Base-by-base conservation (phyloP, 106 monocot genomes). In the Gastrodia elata region DNA sequence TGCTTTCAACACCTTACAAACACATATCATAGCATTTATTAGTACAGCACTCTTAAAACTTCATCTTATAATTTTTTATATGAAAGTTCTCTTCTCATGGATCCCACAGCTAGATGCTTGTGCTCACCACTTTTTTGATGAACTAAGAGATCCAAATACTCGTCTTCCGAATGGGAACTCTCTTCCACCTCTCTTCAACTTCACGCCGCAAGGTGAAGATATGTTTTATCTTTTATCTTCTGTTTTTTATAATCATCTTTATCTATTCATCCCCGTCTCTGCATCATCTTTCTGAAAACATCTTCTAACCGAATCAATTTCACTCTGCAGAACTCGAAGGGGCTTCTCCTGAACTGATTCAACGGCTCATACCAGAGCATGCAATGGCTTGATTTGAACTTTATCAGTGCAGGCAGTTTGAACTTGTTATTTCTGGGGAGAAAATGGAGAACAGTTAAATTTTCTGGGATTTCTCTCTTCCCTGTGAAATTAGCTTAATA, bases 101-200 rank as follows among this genome's bases (percentile, higher is more conserved):
- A 68, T 61, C 42, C 39, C 75, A 48, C 82, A 88, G 88, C 80
- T 88, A 68, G 88, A 88, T 14, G 84, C 88, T 2, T 88, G 88
- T 65, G 84, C 88, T 3, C 88, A 88, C 75, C 84, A 84, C 6
- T 88, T 88, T 68, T 88, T 88, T 52, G 80, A 88, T 56, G 82
- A 74, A 16, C 79, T 88, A 48, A 79, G 88, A 64, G 75, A 84
- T n/a, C 79, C 88, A 2, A 82, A 82, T n/a, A 35, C 77, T n/a
- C 71, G 65, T 6, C 58, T 88, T 20, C 88, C 88, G 14, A 84
- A 80, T 78, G 88, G 88, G 20, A 9, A 7, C 11, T 72, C 80
- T 36, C 73, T 87, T 41, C 87, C 87, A 33, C 84, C 88, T 75
- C 55, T 88, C 11, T 85, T 85, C 61, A 70, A 88, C 61, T 85